Percentiles rank a stretch among this genome's conserved stretches.
These are phyloP conservation scores for Camellia oleifera DNA, from an alignment of 179 eudicot species.

Conservation along the genomic window DNA sequence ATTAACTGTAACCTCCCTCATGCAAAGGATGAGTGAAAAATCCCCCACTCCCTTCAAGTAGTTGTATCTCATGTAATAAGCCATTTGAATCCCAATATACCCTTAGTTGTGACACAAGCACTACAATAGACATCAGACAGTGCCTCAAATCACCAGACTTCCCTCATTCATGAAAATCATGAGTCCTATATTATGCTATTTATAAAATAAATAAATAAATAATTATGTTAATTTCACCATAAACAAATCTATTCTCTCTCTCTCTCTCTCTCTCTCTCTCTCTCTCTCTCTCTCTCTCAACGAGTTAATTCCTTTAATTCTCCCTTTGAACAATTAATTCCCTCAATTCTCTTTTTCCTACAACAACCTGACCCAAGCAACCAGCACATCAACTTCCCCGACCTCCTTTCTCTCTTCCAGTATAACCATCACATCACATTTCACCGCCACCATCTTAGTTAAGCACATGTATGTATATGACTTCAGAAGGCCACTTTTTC, in stretches of 20 bases:
- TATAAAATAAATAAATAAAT: neutral
- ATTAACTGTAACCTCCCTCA: neutral
- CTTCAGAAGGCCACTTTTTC: neutral
- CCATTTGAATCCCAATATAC: neutral
- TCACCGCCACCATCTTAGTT: neutral
- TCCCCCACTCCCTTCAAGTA: neutral
- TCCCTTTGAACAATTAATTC: neutral
- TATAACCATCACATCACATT: neutral
- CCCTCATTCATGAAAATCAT: neutral
- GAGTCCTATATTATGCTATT: neutral
- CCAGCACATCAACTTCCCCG: neutral
- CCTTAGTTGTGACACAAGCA: neutral
- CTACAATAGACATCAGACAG: neutral
- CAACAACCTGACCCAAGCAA: neutral
- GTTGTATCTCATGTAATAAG: no score
- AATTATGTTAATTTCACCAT: neutral
- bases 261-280: neutral
- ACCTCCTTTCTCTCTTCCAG: neutral
- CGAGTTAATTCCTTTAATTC: neutral
- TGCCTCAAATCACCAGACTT: neutral
- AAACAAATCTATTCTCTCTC: no score
- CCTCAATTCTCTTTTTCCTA: neutral
- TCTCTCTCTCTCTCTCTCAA: neutral
- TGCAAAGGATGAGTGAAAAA: neutral
- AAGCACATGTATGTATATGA: neutral